A percentile compares a stretch with the other conserved stretches of the same genome.
Conservation (phyloP, 169 alveolate genomes). For the Plasmodium vinckei region DNA sequence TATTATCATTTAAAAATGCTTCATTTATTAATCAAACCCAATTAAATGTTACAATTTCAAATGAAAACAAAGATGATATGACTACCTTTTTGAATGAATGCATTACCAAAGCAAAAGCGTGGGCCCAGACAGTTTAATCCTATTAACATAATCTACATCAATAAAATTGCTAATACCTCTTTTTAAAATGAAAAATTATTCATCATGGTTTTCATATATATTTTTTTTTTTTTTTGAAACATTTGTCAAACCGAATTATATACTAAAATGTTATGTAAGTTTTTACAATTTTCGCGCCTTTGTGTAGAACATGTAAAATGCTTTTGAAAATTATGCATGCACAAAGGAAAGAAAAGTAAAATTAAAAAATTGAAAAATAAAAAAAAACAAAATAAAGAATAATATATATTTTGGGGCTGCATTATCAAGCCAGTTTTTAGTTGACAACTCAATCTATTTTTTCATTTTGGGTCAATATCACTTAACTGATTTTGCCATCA, state of each 20-base stretch:
- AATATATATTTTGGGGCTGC: too few species aligned
- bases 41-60: slow-evolving; percentile 35
- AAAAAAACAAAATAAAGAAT: not conserved
- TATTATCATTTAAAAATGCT: slow-evolving; percentile 81
- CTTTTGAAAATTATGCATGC: not conserved
- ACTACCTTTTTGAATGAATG: slow-evolving; percentile 81
- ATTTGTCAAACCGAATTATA: slow-evolving; percentile 2
- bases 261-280: not conserved
- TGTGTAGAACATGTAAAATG: too few species aligned
- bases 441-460: not conserved
- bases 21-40: slow-evolving; percentile 79
- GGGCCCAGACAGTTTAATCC: slow-evolving; percentile 81
- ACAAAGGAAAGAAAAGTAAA: not conserved
- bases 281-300: too few species aligned
- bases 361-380: not conserved
- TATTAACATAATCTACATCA: not conserved
- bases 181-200: not conserved
- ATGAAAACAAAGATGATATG: slow-evolving; percentile 78
- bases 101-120: slow-evolving; percentile 80
- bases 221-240: slow-evolving; percentile 1
- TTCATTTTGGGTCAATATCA: not conserved
- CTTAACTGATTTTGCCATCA: slow-evolving; percentile 7
- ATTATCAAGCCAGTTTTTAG: too few species aligned
- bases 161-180: not conserved
- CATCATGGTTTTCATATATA: not conserved